A percentile compares a stretch with the other conserved stretches of the same genome.
These are phyloP conservation scores for Eucalyptus shirleyi DNA, from an alignment of 345 rosid genomes.

Conservation along the genomic window DNA sequence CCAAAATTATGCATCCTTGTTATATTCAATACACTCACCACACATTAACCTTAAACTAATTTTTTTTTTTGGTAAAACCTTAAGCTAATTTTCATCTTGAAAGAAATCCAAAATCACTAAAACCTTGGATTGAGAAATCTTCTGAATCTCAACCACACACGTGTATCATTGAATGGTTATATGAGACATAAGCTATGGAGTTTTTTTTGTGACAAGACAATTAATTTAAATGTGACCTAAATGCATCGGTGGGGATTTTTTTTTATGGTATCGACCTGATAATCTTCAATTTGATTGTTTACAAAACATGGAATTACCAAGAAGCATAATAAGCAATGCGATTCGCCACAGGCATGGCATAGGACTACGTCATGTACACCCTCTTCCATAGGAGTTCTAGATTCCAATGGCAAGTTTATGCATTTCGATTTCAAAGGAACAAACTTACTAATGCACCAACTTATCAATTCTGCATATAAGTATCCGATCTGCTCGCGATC, in stretches of 20 bases:
- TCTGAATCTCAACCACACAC: not conserved
- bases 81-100: not conserved
- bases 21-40: not conserved
- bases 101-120: not conserved
- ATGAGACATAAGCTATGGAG: not conserved
- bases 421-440: not conserved
- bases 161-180: not conserved
- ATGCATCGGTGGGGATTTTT: not conserved
- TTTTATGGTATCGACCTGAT: not conserved
- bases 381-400: not conserved
- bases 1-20: not conserved
- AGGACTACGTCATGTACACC: not conserved
- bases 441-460: not conserved
- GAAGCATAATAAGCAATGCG: not conserved
- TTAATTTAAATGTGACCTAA: not conserved
- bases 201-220: not conserved
- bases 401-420: not conserved
- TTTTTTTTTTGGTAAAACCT: not conserved
- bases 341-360: not conserved
- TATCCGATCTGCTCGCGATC: not conserved
- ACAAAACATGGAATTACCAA: not conserved
- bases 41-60: not conserved
- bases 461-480: not conserved
- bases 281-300: not conserved
- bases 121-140: not conserved